These are phyloP conservation scores for Lentinula sp. DNA, from an alignment of 768 basidiomycete genomes.

Conservation along the genomic window DNA sequence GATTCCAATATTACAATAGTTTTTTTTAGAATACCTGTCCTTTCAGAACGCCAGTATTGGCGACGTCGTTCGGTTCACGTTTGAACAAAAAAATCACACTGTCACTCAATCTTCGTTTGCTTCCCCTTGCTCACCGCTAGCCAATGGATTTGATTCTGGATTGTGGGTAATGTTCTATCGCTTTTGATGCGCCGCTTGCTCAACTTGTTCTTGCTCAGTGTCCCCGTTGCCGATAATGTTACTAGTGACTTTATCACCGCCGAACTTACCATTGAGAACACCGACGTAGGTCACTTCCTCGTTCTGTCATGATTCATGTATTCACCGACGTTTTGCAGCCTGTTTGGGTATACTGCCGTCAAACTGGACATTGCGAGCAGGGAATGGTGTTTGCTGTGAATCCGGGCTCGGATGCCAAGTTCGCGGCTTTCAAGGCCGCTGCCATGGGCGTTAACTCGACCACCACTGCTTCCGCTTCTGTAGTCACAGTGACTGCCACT, in stretches of 20 bases:
- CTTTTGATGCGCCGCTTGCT: background rate
- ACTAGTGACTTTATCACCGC: conserved; percentile 41
- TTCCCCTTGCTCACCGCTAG: conserved; percentile 34
- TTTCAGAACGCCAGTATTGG: conserved; percentile 38
- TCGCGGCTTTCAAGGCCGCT: conserved; percentile 48
- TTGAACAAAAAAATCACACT: conserved; percentile 54
- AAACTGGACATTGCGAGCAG: conserved; percentile 44
- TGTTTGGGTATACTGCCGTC: conserved; percentile 56
- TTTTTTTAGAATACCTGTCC: background rate
- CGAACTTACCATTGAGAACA: conserved; percentile 32
- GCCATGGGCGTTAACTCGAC: conserved; percentile 30
- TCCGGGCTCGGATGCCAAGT: conserved; percentile 36
- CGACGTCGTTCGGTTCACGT: conserved; percentile 43
- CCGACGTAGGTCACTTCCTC: conserved; percentile 11
- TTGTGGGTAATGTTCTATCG: conserved; percentile 34
- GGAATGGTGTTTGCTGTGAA: conserved; percentile 65
- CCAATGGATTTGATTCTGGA: conserved; percentile 50
- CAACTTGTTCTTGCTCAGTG: conserved; percentile 20
- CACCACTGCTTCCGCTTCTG: conserved; percentile 17
- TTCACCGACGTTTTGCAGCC: conserved; percentile 17
- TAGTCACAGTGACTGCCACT: conserved; percentile 29
- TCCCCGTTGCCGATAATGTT: conserved; percentile 37
- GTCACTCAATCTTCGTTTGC: conserved; percentile 51
- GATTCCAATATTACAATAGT: background rate
- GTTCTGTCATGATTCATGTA: background rate